phyloP scores from a whole-genome alignment of 2,329 filamentous ascomycete genomes.

The Whalleya microplaca region DNA sequence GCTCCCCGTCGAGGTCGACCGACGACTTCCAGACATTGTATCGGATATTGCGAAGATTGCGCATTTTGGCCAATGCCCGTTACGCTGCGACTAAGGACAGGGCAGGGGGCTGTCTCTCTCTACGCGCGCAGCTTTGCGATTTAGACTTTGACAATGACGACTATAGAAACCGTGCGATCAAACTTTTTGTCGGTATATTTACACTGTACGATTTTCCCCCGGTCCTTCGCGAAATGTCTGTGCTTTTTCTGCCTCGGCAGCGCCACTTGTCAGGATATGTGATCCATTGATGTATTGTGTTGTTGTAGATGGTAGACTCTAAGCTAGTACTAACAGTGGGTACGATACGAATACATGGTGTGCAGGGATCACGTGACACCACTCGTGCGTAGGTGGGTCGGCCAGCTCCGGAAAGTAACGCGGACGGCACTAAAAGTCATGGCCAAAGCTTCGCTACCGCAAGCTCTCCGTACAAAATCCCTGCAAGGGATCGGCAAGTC shows the following conservation, averaged over 20 bases:
- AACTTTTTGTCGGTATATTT: constrained; percentile 14
- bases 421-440: neutral
- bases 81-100: neutral
- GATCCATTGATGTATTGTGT: too few species aligned
- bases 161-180: constrained; percentile 18
- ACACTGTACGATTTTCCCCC: constrained; percentile 16
- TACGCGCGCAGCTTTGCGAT: constrained; percentile 1
- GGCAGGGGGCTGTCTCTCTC: neutral
- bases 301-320: too few species aligned
- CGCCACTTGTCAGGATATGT: too few species aligned
- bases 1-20: constrained; percentile 49
- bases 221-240: neutral
- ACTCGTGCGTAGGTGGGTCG: too few species aligned
- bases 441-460: constrained; percentile 17
- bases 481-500: constrained; percentile 14
- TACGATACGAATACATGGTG: too few species aligned
- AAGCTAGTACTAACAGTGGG: too few species aligned
- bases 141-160: constrained; percentile 18
- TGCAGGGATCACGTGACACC: too few species aligned
- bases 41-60: constrained; percentile 81
- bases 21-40: constrained; percentile 67
- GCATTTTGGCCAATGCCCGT: constrained; percentile 60
- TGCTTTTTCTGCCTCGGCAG: constrained; percentile 1
- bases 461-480: constrained; percentile 17
- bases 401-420: constrained; percentile 12